Base-by-base conservation (phyloP, 192 early-diverging fungal species). In the Coemansia sp. region DNA sequence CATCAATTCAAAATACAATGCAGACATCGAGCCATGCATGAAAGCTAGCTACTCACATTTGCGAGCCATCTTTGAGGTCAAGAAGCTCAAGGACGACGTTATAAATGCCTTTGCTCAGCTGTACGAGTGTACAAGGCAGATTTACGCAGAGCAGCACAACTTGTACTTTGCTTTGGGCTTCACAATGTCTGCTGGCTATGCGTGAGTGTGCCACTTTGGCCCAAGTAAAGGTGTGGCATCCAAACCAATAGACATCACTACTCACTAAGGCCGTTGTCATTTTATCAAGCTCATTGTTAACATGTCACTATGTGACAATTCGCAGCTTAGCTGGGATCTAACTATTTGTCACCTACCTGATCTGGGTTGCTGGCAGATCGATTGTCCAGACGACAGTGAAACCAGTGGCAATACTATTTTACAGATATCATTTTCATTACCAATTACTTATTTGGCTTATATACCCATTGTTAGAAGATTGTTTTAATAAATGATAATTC, bases 151-250 rank as follows among this genome's bases (percentile, higher is more conserved):
- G 31, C 70, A 73, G 60, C 34, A 24, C 6, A 13, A 67, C 13
- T 37, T 64, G 14, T 64, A 64, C 27, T 73, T 53, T 34, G 54
- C 60, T 2, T 73, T 64, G 70, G 70, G 64, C 0, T 17, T 67
- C 4, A 59, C 59, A 1, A 11, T 62, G 13, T 72, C 63, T 19
- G 46, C 34, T 5, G 19, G 42, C 5, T 24, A 61, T 1, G 46
- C 51, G 14, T 27, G 51, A 14, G 40, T 29, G 6, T 59, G 35
- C 27, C 39, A 63, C 16, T 29, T 70, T 19, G 17, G 44, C 2
- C 62, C 31, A 6, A 50, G 42, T 34, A 19, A 3, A 1, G 54
- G 31, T 4, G 14, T 48, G 0, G 29, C 31, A 11, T 60, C 70
- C 0, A 31, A 35, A 1, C 17, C 45, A 1, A 59, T 41, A 17